Conservation (phyloP, 371 early-diverging fungal genomes). For the Rhizopus arrhizus region DNA sequence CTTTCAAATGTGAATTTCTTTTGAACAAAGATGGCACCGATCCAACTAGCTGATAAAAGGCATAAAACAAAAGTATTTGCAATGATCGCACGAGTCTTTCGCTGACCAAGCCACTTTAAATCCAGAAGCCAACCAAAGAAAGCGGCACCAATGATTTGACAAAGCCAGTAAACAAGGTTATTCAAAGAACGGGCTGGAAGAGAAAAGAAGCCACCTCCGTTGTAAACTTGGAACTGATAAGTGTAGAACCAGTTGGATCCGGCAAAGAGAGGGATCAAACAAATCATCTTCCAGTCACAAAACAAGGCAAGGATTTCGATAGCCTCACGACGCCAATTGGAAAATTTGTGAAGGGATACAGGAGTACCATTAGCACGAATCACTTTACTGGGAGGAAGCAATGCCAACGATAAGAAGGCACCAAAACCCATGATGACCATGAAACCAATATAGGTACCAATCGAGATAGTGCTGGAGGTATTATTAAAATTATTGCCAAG, state of each 20-base stretch:
- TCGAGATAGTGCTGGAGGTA: slow-evolving; percentile 18
- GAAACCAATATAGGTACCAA: slow-evolving; percentile 66
- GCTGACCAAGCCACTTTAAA: slow-evolving; percentile 36
- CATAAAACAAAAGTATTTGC: slow-evolving; percentile 50
- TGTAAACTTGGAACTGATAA: slow-evolving; percentile 59
- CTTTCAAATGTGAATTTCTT: slow-evolving; percentile 38
- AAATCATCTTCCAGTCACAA: slow-evolving; percentile 66
- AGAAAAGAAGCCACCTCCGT: slow-evolving; percentile 50
- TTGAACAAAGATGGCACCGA: slow-evolving; percentile 60
- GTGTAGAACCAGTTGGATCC: slow-evolving; percentile 79
- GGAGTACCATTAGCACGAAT: slow-evolving; percentile 64
- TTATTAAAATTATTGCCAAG: slow-evolving; percentile 11
- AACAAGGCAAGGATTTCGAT: slow-evolving; percentile 64
- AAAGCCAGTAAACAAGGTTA: slow-evolving; percentile 71
- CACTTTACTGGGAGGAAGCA: slow-evolving; percentile 66
- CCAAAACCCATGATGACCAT: slow-evolving; percentile 69
- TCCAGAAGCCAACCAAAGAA: slow-evolving; percentile 63
- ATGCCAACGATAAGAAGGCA: slow-evolving; percentile 48
- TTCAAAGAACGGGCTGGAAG: slow-evolving; percentile 66
- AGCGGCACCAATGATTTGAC: slow-evolving; percentile 70
- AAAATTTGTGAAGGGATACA: slow-evolving; percentile 61
- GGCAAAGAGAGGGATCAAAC: slow-evolving; percentile 68
- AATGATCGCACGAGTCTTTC: slow-evolving; percentile 57
- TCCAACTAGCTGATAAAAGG: slow-evolving; percentile 57
- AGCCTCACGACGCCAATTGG: slow-evolving; percentile 58